Base-by-base conservation (phyloP, 164 flowering plant species). In the Vitis amurensis region DNA sequence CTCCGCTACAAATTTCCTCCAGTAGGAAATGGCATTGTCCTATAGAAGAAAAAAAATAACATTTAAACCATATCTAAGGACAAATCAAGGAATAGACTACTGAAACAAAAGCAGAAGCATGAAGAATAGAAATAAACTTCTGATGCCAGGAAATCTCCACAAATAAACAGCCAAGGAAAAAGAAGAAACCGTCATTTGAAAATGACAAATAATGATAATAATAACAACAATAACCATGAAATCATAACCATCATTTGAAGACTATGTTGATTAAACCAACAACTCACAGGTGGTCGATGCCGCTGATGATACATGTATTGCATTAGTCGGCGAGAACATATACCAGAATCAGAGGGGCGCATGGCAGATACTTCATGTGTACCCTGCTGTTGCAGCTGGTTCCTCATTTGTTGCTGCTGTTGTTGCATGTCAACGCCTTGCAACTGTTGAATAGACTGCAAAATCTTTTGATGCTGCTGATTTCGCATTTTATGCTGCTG, bases 1-100 rank as follows among this genome's bases (percentile, higher is more conserved):
- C 74, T 95, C 97, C 1, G 89, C 83, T 44, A 95, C 97, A 81
- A 95, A 91, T 71, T 91, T 95, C 80, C 90, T 90, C 99, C 99
- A 95, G 73, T 93, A 95, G 59, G 87, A 78, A 78, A 95, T 90
- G 30, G 78, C 66, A 77, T 90, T 95, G 11, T 90, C 98, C 99
- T 95, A 69, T 12, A 47, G 64, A 69, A 63, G 60, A 15, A 63
- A 62, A n/a, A 30, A 5, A 63, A 44, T 19, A 63, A 3, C 7
- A 37, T 6, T 37, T 37, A 37, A 37, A 37, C 7, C 44, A 37
- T 6, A 37, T 37, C 44, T 37, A 6, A 37, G 7, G 44, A 37
- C 44, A 37, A 37, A 37, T 37, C 7, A 37, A 37, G 44, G 44
- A 37, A 37, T 37, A 37, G 44, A 37, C 44, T 37, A 63, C 16